Conservation (phyloP, 495 filamentous ascomycete species). For the Podospora appendiculata region DNA sequence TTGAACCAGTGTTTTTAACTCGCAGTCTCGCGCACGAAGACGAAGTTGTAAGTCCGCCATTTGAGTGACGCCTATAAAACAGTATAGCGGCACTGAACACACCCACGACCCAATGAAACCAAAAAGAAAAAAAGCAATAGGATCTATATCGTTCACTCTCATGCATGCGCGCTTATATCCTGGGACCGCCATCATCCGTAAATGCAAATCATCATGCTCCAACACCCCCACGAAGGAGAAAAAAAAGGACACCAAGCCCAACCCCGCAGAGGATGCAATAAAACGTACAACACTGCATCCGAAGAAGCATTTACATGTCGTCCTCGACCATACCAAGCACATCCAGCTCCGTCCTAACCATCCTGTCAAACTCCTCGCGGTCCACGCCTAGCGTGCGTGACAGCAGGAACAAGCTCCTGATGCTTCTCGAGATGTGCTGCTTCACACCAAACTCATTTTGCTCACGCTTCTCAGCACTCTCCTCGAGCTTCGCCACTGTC, state of each 20-base stretch:
- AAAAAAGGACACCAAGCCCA: background rate
- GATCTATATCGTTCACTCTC: no score
- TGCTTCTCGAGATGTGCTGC: slow-evolving; percentile 79
- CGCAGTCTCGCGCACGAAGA: no score
- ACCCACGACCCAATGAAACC: no score
- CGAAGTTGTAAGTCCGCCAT: no score
- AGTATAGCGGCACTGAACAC: no score
- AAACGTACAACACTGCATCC: no score
- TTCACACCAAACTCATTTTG: slow-evolving; percentile 73
- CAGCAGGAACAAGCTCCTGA: slow-evolving; percentile 82
- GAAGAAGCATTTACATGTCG: slow-evolving; percentile 23
- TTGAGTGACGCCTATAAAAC: no score
- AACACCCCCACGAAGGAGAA: background rate
- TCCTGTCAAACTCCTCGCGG: slow-evolving; percentile 70
- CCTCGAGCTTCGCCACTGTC: slow-evolving; percentile 58
- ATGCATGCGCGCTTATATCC: background rate
- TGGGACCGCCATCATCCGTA: background rate
- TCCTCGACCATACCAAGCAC: slow-evolving; percentile 69
- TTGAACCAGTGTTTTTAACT: no score
- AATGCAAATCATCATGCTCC: background rate
- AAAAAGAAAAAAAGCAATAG: no score
- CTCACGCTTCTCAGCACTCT: slow-evolving; percentile 53
- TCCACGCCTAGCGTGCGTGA: slow-evolving; percentile 75
- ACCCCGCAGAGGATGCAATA: no score
- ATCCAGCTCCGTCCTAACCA: slow-evolving; percentile 76